Evolutionary conservation across 495 filamentous ascomycete species (phyloP), one percentile per base, ranked within the genome.

Genomic region (Daldinia loculata): DNA sequence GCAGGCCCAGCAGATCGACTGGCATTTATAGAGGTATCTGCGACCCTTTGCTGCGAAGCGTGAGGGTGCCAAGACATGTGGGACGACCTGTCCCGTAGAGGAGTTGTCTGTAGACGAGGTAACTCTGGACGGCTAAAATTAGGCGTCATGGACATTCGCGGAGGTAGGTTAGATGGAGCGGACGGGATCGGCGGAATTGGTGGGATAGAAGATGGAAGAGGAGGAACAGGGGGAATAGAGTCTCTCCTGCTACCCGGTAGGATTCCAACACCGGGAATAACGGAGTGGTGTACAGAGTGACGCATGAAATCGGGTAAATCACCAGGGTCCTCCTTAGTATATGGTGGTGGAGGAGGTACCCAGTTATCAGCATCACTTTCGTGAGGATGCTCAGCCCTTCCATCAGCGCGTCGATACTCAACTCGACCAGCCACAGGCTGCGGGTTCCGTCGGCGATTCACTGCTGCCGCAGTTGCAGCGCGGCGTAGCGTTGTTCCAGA

Each of bases 281-380:
- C 57, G 36, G 81, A 76, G 19, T 78, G 69, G 39, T 83, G 17
- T 48, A 48, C 19, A 81, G n/a, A 85, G 65, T 48, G 43, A 17
- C 43, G 43, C 43, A 48, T 48, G 59, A 84, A 85, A 9, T 76
- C 78, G 11, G 86, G 86, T 24, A 82, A 56, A 55, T 85, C 84
- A 17, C 79, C 83, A 6, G 92, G 89, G 32, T 91, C 83, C 14
- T 93, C 88, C 14, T 86, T 88, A 19, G 88, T 87, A 72, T 97
- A 97, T 7, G 93, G 92, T 12, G 94, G 94, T n/a, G 94, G 94
- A 0, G 94, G 94, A 24, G 94, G 92, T 6, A 94, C 92, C 94
- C 94, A 97, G 67, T 94, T 92, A 69, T 97, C 94, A 4, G 93
- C 93, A 75, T 97, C 92, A 66, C 91, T 94, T 77, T 96, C 93